Evolutionary conservation across 2,329 filamentous ascomycete genomes (phyloP), one percentile per base, ranked within the genome.

Genomic region (Colletotrichum sp.): DNA sequence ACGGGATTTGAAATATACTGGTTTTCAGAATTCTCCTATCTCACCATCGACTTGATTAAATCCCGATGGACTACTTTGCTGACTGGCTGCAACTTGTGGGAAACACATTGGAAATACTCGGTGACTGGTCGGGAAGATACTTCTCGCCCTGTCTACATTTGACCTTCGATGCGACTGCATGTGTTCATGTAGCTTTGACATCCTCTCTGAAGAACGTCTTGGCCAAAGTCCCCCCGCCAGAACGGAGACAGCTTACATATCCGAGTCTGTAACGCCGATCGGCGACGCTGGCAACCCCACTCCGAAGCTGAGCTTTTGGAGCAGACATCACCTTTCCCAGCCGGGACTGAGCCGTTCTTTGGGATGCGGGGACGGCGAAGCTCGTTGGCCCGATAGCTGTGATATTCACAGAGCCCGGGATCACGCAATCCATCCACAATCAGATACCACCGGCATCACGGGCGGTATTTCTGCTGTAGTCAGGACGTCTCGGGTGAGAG

Each of bases 371-470:
- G 72, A 67, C 61, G 32, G 32, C 30, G 52, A 48, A 55, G 36
- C 63, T 67, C 52, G 69, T 68, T 76, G 74, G 74, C 36, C 59
- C 30, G 61, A 57, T 24, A 18, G 15, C 28, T 30, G 16, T 65
- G 24, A 18, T 8, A 61, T 26, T 15, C n/a, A 48, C 64, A 76
- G 28, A 69, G 43, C 34, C 74, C 70, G 66, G 26, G 24, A 76
- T 60, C 74, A 76, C 74, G 74, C 74, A 63, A 76, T 74, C 10
- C 48, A 75, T 43, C 74, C 71, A 76, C 71, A 75, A 67, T 67
- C 66, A 59, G 52, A 63, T 67, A 67, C 61, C 61, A 71, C 66
- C 26, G 16, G 26, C 16, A 36, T 36, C 24, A 21, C 43, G 32
- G 12, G 7, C n/a, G 21, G 48, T 9, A 24, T 70, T 24, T 24